Evolutionary conservation across 176 grass and related monocot genomes (phyloP), one percentile per base, ranked within the genome.

Genomic region (Dactylis glomerata): DNA sequence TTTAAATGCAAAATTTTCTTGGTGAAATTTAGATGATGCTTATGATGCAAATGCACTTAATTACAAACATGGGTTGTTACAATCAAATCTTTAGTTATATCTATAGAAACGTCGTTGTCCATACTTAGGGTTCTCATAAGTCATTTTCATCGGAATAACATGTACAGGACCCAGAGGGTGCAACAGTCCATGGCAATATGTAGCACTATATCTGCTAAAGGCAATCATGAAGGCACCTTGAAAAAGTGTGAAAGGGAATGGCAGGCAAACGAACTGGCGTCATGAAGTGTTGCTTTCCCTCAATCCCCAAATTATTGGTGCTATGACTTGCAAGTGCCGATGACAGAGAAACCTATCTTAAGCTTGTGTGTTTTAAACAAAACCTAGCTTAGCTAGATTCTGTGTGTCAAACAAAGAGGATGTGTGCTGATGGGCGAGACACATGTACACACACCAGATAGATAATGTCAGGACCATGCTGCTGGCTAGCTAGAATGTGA

Each of bases 391-490:
- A 38, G 64, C 20, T 40, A 24, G 65, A 9, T 23, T 13, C 2
- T 20, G 47, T 42, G 15, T 28, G 49, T 69, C 62, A 77, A 70
- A 37, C 46, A 8, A 73, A 24, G 27, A 56, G 41, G 38, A 30
- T 47, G 22, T 15, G 11, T 77, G 72, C 62, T 32, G 3, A 55
- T 54, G 45, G 33, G 65, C 12, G 34, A 68, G 34, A 68, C 14
- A 32, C 57, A 8, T 8, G 83, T 38, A 37, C 4, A 7, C 64
- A 71, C 51, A 51, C 77, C 73, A 62, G 73, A 20, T 26, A 67
- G 68, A 24, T 59, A 38, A 70, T 69, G 15, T 27, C 15, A 80
- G 54, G n/a, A 32, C 51, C 70, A 87, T 54, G 68, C 68, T 31
- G 66, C 38, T 41, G 37, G 16, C 31, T 65, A 40, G 5, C 46